phyloP scores from a whole-genome alignment of 208 protist genomes.

The Leishmania tarentolae region DNA sequence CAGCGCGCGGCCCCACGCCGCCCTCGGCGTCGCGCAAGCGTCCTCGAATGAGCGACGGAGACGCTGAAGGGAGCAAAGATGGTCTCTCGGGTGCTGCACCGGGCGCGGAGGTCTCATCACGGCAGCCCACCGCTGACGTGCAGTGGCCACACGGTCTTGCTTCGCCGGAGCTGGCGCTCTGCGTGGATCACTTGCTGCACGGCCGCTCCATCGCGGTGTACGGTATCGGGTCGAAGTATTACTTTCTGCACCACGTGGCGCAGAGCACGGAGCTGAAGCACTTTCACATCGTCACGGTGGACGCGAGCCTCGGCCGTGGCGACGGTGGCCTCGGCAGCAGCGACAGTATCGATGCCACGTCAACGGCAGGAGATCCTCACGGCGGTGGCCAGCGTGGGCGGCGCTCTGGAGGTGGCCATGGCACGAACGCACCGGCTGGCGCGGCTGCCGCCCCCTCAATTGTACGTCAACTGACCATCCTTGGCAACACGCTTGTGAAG shows the following conservation, averaged over 20 bases:
- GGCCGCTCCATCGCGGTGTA: slow-evolving; percentile 81
- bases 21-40: background rate
- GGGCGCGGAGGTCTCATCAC: background rate
- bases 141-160: slow-evolving; percentile 58
- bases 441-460: background rate
- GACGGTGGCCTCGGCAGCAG: background rate
- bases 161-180: slow-evolving; percentile 65
- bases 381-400: background rate
- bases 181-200: slow-evolving; percentile 69
- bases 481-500: slow-evolving; percentile 1
- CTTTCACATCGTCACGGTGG: slow-evolving; percentile 40
- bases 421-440: background rate
- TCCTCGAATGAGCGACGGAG: background rate
- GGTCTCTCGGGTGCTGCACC: background rate
- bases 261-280: slow-evolving; percentile 56
- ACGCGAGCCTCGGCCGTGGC: slow-evolving; percentile 38
- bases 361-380: background rate
- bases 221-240: slow-evolving; percentile 74
- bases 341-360: background rate
- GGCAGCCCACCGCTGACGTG: slow-evolving; percentile 7
- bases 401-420: background rate
- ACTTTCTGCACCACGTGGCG: slow-evolving; percentile 76
- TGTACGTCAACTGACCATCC: background rate
- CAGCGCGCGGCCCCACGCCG: background rate
- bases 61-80: background rate